A percentile compares a stretch with the other conserved stretches of the same genome.
Evolutionary conservation across 352 stramenopile species (phyloP).

Genomic region (Phytopythium litorale): DNA sequence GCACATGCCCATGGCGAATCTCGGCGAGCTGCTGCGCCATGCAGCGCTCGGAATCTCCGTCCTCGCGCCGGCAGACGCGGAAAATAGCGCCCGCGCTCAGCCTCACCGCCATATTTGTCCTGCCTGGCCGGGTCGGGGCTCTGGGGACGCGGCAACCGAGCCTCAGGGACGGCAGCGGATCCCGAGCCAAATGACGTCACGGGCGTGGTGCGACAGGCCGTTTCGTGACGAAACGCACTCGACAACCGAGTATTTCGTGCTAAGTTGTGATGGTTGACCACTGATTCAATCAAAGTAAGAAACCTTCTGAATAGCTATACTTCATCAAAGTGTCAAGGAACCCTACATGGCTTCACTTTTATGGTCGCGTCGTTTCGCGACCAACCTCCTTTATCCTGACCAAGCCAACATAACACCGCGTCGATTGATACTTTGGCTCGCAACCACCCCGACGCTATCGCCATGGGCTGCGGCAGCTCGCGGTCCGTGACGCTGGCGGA

Average conservation of each 20-base stretch:
- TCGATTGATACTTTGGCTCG: background rate
- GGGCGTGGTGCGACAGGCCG: background rate
- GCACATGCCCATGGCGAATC: background rate
- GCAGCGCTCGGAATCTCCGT: background rate
- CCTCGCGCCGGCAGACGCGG: background rate
- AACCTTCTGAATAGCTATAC: slow-evolving; percentile 1
- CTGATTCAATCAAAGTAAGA: too few species aligned
- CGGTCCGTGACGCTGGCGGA: slow-evolving; percentile 23
- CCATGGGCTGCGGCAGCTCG: slow-evolving; percentile 27
- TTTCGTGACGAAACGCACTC: slow-evolving; percentile 3
- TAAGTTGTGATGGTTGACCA: background rate
- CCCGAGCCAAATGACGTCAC: slow-evolving; percentile 6
- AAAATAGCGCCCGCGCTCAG: background rate
- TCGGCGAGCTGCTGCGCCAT: background rate
- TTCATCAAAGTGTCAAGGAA: background rate
- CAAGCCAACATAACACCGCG: background rate
- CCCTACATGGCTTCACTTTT: slow-evolving; percentile 3
- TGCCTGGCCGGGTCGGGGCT: too few species aligned
- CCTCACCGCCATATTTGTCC: too few species aligned
- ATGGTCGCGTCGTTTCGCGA: slow-evolving; percentile 3
- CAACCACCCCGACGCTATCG: background rate
- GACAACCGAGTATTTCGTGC: background rate
- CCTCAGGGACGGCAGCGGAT: background rate
- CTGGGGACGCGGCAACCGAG: background rate
- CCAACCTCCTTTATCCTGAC: background rate